These are phyloP conservation scores for Lactarius sp. DNA, from an alignment of 768 basidiomycete species.

Conservation along the genomic window DNA sequence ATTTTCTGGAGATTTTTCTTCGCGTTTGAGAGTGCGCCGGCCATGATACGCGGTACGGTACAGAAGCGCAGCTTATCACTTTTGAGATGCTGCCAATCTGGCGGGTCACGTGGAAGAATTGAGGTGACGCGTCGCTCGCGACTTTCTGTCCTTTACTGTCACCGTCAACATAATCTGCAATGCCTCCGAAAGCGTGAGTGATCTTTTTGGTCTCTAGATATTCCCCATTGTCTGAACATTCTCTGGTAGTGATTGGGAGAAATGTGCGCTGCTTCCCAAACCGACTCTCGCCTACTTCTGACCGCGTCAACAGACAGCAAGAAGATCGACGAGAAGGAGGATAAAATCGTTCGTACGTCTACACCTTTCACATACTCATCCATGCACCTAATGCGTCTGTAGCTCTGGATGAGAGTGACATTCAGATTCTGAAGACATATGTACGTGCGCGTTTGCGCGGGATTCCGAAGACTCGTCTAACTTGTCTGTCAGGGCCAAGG, in stretches of 20 bases:
- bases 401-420: slow-evolving; percentile 98
- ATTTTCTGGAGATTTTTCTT: slow-evolving; percentile 84
- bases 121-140: slow-evolving; percentile 34
- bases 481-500: slow-evolving; percentile 78
- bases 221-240: slow-evolving; percentile 12
- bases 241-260: slow-evolving; percentile 90
- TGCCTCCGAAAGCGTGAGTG: slow-evolving; percentile 95
- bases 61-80: background rate
- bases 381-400: slow-evolving; percentile 17
- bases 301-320: slow-evolving; percentile 59
- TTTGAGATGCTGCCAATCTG: slow-evolving; percentile 11
- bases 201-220: background rate
- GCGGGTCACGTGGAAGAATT: slow-evolving; percentile 22
- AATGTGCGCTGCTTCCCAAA: slow-evolving; percentile 56
- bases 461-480: slow-evolving; percentile 5
- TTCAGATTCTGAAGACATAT: slow-evolving; percentile 98
- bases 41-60: slow-evolving; percentile 47
- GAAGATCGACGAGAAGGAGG: slow-evolving; percentile 79
- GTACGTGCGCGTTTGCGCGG: slow-evolving; percentile 40
- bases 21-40: slow-evolving; percentile 89
- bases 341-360: slow-evolving; percentile 69
- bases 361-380: background rate
- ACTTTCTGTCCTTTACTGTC: slow-evolving; percentile 18
- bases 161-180: slow-evolving; percentile 36
- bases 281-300: background rate